Conservation (phyloP, 129 eudicot species). For the Helianthus tuberosus region DNA sequence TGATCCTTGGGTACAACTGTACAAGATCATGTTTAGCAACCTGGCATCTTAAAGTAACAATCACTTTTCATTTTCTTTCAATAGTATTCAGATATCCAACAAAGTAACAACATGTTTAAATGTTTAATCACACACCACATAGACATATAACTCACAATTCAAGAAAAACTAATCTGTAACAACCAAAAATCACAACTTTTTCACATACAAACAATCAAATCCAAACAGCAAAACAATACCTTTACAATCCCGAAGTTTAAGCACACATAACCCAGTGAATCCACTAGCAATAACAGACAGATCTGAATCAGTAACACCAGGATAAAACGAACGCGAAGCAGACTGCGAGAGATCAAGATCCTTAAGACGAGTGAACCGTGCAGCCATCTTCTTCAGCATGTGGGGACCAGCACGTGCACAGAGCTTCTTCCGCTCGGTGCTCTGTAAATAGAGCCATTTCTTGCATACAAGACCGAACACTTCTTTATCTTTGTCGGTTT, state of each 20-base stretch:
- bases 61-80: not conserved
- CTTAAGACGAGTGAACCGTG: constrained; percentile 65
- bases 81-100: not conserved
- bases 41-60: not conserved
- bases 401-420: constrained; percentile 96
- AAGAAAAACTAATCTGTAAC: not conserved
- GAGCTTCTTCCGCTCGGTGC: constrained; percentile 78
- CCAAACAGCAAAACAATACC: constrained; percentile 33
- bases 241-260: constrained; percentile 71
- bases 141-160: not conserved
- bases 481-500: constrained; percentile 75
- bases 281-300: constrained; percentile 72
- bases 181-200: constrained; percentile 1
- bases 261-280: constrained; percentile 59
- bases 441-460: constrained; percentile 85
- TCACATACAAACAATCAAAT: not conserved
- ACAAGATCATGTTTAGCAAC: constrained; percentile 4
- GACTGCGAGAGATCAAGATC: constrained; percentile 91
- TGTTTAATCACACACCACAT: not conserved
- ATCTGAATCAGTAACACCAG: constrained; percentile 91
- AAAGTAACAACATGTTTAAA: not conserved
- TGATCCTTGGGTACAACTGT: constrained; percentile 1
- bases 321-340: constrained; percentile 70
- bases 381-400: constrained; percentile 84
- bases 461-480: constrained; percentile 89